Evolutionary conservation across 176 grass and related monocot genomes (phyloP).

Genomic region (Zoysia pacifica): DNA sequence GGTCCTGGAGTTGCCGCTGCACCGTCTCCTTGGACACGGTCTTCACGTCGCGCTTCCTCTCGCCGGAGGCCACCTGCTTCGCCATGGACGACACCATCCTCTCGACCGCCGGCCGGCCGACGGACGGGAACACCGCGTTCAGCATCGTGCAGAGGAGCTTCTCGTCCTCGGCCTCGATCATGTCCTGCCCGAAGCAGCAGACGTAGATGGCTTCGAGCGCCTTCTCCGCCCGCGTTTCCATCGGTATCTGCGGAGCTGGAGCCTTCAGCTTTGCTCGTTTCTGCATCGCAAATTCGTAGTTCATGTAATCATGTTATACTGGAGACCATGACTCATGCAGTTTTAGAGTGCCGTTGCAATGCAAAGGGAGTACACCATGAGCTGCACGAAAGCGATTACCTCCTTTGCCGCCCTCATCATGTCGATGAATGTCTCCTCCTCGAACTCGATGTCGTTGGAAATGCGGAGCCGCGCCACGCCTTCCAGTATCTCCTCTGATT

Average conservation of each 20-base stretch:
- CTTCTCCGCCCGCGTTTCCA: constrained; percentile 77
- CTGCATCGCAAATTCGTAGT: constrained; percentile 33
- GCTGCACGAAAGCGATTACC: constrained; percentile 22
- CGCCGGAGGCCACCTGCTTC: constrained; percentile 59
- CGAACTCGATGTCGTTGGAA: constrained; percentile 96
- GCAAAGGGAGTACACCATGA: background rate
- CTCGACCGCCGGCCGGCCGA: constrained; percentile 62
- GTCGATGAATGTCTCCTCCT: constrained; percentile 91
- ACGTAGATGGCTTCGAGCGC: constrained; percentile 85
- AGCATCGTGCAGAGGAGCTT: constrained; percentile 64
- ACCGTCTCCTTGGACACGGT: constrained; percentile 64
- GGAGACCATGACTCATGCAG: background rate
- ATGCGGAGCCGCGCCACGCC: constrained; percentile 90
- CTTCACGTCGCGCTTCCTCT: constrained; percentile 54
- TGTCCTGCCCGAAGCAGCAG: constrained; percentile 90
- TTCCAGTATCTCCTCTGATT: constrained; percentile 95
- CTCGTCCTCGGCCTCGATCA: constrained; percentile 69
- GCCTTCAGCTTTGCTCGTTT: constrained; percentile 78
- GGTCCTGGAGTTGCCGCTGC: constrained; percentile 81
- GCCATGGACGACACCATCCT: constrained; percentile 63
- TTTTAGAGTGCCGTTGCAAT: background rate
- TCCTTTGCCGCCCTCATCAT: constrained; percentile 78
- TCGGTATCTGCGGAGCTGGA: constrained; percentile 57
- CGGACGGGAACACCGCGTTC: constrained; percentile 72
- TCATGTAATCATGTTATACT: background rate